A percentile compares a stretch with the other conserved stretches of the same genome.
phyloP scores from a whole-genome alignment of 2,329 filamentous ascomycete species.

The Pseudocercospora ulei region DNA sequence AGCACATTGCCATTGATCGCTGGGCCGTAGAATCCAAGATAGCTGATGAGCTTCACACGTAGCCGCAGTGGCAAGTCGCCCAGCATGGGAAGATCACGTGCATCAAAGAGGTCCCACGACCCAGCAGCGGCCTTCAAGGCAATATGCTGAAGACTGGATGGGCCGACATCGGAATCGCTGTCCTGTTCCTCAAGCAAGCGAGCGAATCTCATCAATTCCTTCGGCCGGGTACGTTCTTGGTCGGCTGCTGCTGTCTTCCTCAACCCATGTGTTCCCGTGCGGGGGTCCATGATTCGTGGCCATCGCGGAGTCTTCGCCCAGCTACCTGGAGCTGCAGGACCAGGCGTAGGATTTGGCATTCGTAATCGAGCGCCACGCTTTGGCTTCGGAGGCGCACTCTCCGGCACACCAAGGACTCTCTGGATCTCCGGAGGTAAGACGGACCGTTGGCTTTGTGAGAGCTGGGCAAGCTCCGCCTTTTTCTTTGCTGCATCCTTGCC shows the following conservation, averaged over 20 bases:
- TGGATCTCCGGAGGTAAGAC: slow-evolving; percentile 39
- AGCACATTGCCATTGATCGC: slow-evolving; percentile 41
- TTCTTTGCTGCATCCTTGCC: slow-evolving; percentile 32
- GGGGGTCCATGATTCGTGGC: slow-evolving; percentile 18
- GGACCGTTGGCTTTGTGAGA: slow-evolving; percentile 36
- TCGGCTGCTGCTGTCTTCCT: slow-evolving; percentile 13
- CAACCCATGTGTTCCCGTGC: slow-evolving; percentile 19
- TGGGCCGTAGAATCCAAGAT: slow-evolving; percentile 45
- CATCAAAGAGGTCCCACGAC: slow-evolving; percentile 49
- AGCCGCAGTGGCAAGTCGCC: slow-evolving; percentile 44
- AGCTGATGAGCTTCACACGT: slow-evolving; percentile 48
- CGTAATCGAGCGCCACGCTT: slow-evolving; percentile 35
- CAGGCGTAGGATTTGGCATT: slow-evolving; percentile 34
- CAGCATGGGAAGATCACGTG: slow-evolving; percentile 50
- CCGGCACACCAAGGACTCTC: slow-evolving; percentile 40
- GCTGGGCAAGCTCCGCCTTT: slow-evolving; percentile 39
- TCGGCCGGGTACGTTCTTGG: slow-evolving; percentile 25
- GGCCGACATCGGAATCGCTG: slow-evolving; percentile 5
- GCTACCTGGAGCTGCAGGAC: slow-evolving; percentile 41
- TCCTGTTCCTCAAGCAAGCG: slow-evolving; percentile 18
- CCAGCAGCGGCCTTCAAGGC: slow-evolving; percentile 47
- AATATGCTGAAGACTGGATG: slow-evolving; percentile 43
- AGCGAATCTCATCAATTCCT: slow-evolving; percentile 26
- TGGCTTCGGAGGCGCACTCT: slow-evolving; percentile 40
- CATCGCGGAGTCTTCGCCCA: slow-evolving; percentile 36